A percentile compares a stretch with the other conserved stretches of the same genome.
Evolutionary conservation across 2,329 filamentous ascomycete genomes (phyloP).

Genomic region (Podosphaera xanthii): DNA sequence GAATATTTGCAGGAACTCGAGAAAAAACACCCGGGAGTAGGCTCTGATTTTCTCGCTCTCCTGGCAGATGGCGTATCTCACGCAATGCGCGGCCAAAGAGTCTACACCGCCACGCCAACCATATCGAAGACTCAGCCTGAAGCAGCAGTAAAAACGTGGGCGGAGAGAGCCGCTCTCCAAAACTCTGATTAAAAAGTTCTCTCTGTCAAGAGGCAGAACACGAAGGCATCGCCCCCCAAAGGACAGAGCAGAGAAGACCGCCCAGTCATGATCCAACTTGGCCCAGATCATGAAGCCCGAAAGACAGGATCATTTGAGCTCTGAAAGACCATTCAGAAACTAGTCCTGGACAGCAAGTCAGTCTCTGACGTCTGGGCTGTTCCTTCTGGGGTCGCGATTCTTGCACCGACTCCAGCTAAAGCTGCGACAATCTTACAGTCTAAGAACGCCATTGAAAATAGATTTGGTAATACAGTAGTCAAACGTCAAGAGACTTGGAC

Average conservation of each 20-base stretch:
- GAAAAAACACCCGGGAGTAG: not conserved
- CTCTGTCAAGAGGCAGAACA: not conserved
- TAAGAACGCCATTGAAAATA: not conserved
- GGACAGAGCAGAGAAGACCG: not conserved
- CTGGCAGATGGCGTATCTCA: not conserved
- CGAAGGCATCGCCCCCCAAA: not conserved
- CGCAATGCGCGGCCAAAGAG: not conserved
- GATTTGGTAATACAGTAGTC: not conserved
- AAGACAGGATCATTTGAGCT: not conserved
- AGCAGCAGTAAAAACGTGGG: not conserved
- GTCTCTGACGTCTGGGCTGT: not conserved
- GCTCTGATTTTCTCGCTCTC: not conserved
- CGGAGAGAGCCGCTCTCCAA: not conserved
- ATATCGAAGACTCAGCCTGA: not conserved
- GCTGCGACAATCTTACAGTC: not conserved
- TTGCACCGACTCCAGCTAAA: not conserved
- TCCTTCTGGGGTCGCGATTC: not conserved
- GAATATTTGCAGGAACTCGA: not conserved
- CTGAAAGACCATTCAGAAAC: not conserved
- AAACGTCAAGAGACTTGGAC: not conserved
- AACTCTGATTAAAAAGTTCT: not conserved
- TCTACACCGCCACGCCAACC: not conserved
- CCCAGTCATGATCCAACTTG: not conserved
- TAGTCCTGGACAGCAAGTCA: not conserved
- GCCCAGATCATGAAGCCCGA: not conserved